phyloP scores from a whole-genome alignment of 805 yeast genomes.

The Candida nonsorbophila region DNA sequence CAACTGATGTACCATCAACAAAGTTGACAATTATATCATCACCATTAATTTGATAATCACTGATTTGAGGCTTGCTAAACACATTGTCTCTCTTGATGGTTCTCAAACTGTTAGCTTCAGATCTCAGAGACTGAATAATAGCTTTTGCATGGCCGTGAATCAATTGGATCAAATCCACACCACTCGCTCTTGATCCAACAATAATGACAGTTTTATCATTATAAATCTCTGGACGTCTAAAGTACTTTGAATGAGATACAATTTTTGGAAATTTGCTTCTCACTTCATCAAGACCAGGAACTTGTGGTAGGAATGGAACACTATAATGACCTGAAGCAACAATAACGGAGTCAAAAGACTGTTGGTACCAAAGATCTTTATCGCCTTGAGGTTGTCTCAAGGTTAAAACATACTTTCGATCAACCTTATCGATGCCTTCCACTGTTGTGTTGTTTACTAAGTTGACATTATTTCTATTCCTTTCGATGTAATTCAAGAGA shows the following conservation, averaged over 20 bases:
- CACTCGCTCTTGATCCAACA: constrained; percentile 17
- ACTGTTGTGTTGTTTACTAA: constrained; percentile 29
- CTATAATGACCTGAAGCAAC: constrained; percentile 47
- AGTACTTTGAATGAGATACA: constrained; percentile 43
- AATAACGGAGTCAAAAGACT: constrained; percentile 35
- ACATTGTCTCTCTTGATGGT: too few species aligned
- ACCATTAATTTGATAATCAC: too few species aligned
- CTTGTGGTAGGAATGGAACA: constrained; percentile 40
- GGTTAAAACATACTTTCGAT: constrained; percentile 12
- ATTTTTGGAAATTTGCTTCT: constrained; percentile 19
- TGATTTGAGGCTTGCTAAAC: too few species aligned
- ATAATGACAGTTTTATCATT: constrained; percentile 23
- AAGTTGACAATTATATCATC: background rate
- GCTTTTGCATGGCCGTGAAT: too few species aligned
- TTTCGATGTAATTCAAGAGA: constrained; percentile 20
- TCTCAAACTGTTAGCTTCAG: too few species aligned
- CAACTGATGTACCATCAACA: background rate
- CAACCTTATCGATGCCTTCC: constrained; percentile 26
- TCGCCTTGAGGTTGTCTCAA: constrained; percentile 12
- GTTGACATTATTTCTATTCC: constrained; percentile 16
- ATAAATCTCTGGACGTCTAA: constrained; percentile 23
- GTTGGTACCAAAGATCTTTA: constrained; percentile 32
- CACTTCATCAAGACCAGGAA: constrained; percentile 35
- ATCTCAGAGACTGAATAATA: too few species aligned
- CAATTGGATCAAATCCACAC: too few species aligned